Evolutionary conservation across 2,329 filamentous ascomycete genomes (phyloP).

Genomic region (Zymoseptoria passerinii): DNA sequence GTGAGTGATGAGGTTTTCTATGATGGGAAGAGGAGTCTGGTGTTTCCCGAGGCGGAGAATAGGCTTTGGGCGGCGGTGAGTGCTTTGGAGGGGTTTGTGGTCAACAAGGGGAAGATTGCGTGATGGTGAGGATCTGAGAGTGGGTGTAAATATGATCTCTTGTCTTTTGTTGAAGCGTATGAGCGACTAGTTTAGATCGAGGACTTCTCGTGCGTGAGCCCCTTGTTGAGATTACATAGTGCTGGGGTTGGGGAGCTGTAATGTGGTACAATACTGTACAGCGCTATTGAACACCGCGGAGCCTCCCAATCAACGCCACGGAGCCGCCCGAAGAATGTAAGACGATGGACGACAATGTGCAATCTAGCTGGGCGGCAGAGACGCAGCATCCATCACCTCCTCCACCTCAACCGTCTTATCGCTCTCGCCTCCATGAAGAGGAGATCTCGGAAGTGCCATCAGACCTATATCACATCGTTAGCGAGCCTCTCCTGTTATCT

Average conservation of each 20-base stretch:
- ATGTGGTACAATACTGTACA: neutral
- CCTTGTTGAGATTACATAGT: neutral
- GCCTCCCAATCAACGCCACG: neutral
- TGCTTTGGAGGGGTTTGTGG: slow-evolving; percentile 78
- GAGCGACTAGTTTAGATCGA: neutral
- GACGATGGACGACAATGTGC: neutral
- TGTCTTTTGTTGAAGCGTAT: neutral
- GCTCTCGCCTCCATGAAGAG: slow-evolving; percentile 66
- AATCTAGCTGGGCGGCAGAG: slow-evolving; percentile 79
- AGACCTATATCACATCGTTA: slow-evolving; percentile 49
- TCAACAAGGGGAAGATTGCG: slow-evolving; percentile 77
- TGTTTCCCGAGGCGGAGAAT: slow-evolving; percentile 93
- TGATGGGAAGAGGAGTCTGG: slow-evolving; percentile 57
- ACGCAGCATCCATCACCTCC: slow-evolving; percentile 89
- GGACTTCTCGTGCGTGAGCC: neutral
- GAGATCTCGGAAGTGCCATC: slow-evolving; percentile 92
- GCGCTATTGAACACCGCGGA: neutral
- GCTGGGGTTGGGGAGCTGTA: neutral
- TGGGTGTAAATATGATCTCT: neutral
- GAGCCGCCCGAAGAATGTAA: neutral
- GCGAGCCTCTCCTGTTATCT: neutral
- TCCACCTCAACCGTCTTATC: slow-evolving; percentile 78
- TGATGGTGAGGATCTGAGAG: neutral
- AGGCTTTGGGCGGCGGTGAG: slow-evolving; percentile 81
- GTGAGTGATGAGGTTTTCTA: slow-evolving; percentile 95